Evolutionary conservation across 2,329 filamentous ascomycete genomes (phyloP), one percentile per base, ranked within the genome.

Genomic region (Trichothecium roseum): DNA sequence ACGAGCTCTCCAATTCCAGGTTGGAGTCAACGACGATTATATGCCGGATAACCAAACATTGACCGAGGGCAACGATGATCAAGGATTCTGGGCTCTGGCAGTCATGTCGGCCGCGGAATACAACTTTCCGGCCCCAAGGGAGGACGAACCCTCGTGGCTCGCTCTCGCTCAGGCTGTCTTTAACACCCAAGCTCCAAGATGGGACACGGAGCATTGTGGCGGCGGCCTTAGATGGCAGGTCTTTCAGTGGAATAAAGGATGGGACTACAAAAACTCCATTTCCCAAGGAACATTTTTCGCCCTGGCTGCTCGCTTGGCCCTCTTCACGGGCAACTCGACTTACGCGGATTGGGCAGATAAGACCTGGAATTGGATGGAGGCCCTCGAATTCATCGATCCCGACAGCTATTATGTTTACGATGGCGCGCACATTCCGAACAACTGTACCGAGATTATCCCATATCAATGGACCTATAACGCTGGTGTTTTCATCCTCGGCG

Each of bases 181-280:
- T 64, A 85, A 93, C 54, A 80, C 77, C 3, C 84, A 89, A 49
- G 77, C 75, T 3, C 63, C 66, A 18, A 74, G 84, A 27, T 91
- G 84, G 85, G 83, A 88, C 42, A 64, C 55, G 1, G 56, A 65
- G 1, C 61, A 73, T 35, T 93, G 85, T 46, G 68, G 66, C n/a
- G 85, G 85, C 28, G 86, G 85, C 5, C 55, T 91, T 34, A 73
- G 82, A 42, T 89, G 84, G 84, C 86, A 94, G 59, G 86, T 94
- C 32, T 89, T 83, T 52, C 68, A 73, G 1, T 87, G 84, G 64
- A 91, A 93, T 52, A 76, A 72, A 28, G 87, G 86, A 12, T 94
- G 80, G 57, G 71, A 81, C 47, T 87, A 89, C 68, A 91, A 78
- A 49, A 78, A 78, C 40, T 68, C 73, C 3, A 76, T 78, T 40